phyloP scores from a whole-genome alignment of 2,329 filamentous ascomycete genomes.

The Lachnellula cervina region DNA sequence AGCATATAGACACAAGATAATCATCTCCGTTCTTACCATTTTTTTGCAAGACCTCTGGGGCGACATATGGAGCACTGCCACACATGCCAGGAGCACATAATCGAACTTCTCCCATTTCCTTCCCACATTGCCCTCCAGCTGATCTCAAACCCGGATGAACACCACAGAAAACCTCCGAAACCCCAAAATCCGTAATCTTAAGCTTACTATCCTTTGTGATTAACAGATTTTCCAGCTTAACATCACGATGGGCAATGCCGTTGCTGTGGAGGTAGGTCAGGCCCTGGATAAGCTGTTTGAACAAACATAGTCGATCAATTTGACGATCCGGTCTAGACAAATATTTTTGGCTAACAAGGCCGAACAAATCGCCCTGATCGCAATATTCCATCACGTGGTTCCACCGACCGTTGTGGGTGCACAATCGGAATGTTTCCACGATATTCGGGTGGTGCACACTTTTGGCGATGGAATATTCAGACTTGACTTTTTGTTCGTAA shows the following conservation, averaged over 20 bases:
- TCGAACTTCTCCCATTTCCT: slow-evolving; percentile 65
- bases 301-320: slow-evolving; percentile 72
- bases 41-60: slow-evolving; percentile 75
- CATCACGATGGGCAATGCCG: slow-evolving; percentile 84
- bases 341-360: slow-evolving; percentile 66
- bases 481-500: slow-evolving; percentile 86
- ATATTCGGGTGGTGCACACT: slow-evolving; percentile 83
- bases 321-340: slow-evolving; percentile 59
- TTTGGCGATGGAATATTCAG: slow-evolving; percentile 83
- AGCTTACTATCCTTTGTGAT: slow-evolving; percentile 74
- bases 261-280: slow-evolving; percentile 76
- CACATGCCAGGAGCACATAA: slow-evolving; percentile 76
- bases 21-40: slow-evolving; percentile 36
- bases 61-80: slow-evolving; percentile 81
- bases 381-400: slow-evolving; percentile 95
- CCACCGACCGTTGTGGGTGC: slow-evolving; percentile 70
- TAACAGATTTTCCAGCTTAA: slow-evolving; percentile 84
- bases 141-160: slow-evolving; percentile 73
- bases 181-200: slow-evolving; percentile 90
- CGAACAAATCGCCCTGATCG: slow-evolving; percentile 73
- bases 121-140: slow-evolving; percentile 67
- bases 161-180: slow-evolving; percentile 79
- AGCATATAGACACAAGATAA: background rate
- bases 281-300: slow-evolving; percentile 83
- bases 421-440: slow-evolving; percentile 69